These are phyloP conservation scores for Linderina pennispora DNA, from an alignment of 192 early-diverging fungal species.

Conservation along the genomic window DNA sequence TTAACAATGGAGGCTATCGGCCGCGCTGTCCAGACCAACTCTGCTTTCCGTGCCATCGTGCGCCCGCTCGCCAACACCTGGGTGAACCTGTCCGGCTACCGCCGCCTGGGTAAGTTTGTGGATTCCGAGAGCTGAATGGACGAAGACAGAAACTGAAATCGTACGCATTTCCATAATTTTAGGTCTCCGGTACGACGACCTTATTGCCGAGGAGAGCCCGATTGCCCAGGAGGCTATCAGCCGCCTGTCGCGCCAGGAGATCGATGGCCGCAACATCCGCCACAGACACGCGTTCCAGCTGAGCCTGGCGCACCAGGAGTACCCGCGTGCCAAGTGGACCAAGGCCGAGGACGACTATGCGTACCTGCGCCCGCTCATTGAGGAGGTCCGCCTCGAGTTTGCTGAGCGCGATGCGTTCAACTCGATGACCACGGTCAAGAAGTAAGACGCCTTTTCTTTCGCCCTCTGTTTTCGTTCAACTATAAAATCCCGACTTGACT, in stretches of 20 bases:
- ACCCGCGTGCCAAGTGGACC: constrained; percentile 66
- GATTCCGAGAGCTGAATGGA: background rate
- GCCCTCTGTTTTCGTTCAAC: too few relatives aligned
- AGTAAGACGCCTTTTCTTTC: constrained; percentile 13
- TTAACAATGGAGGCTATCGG: constrained; percentile 25
- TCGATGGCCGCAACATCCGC: constrained; percentile 73
- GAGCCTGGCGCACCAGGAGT: constrained; percentile 61
- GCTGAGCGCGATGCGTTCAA: constrained; percentile 72
- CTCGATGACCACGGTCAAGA: constrained; percentile 40
- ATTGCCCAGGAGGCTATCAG: constrained; percentile 77
- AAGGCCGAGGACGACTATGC: constrained; percentile 74
- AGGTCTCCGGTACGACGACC: constrained; percentile 88
- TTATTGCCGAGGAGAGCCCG: constrained; percentile 78
- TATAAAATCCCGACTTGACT: too few relatives aligned
- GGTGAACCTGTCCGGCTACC: constrained; percentile 63
- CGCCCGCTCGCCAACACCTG: constrained; percentile 58
- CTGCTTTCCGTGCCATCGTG: constrained; percentile 29
- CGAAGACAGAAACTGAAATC: background rate
- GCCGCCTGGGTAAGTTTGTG: constrained; percentile 62
- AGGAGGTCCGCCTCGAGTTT: constrained; percentile 74
- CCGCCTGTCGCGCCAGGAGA: constrained; percentile 64
- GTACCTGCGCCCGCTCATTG: constrained; percentile 78
- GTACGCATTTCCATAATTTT: too few relatives aligned
- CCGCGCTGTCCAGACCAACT: constrained; percentile 29
- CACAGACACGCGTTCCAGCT: constrained; percentile 71